Base-by-base conservation (phyloP, 2,329 filamentous ascomycete genomes). In the Epichloe uncinata region DNA sequence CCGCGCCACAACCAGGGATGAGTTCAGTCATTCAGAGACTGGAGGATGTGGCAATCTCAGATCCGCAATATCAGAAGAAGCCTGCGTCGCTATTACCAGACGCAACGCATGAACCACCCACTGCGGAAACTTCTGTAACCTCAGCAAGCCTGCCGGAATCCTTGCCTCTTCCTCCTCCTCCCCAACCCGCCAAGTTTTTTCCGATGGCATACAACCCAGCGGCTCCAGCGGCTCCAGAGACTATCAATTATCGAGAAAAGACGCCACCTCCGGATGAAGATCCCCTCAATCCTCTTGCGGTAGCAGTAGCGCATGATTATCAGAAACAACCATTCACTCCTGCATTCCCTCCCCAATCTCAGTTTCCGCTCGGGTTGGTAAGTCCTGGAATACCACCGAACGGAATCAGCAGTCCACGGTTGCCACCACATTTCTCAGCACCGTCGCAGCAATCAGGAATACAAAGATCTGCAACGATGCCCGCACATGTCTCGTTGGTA, bases 191-290 rank as follows among this genome's bases (percentile, higher is more conserved):
- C 35, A 73, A 60, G 57, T 83, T 81, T 56, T 72, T 67, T 6
- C 82, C 83, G 0, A 80, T 87, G 69, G 78, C 84, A 2, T 90
- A 90, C 61, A 90, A 90, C 61, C 86, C 86, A 3, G 85, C 86
- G 0, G 85, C 85, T 1, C 86, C 86, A 4, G 75, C 84, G 0
- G 84, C 84, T 0, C 84, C 85, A 0, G 85, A 90, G 63, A 73
- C 77, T 20, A 80, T 89, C 47, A 72, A 75, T 18, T 79, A 86
- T 62, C 76, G 86, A 44, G 86, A 90, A 64, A 89, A 89, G 73
- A 91, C 86, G 0, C 86, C 85, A 2, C 85, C 86, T 4, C 84
- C 83, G 3, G 77, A 82, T 35, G 85, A 89, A 57, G 67, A 69
- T 43, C 77, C 77, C 73, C 68, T 72, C 3, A 77, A 81, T 56